phyloP scores from a whole-genome alignment of 177 flowering plant genomes.

The Tripterygium wilfordii region DNA sequence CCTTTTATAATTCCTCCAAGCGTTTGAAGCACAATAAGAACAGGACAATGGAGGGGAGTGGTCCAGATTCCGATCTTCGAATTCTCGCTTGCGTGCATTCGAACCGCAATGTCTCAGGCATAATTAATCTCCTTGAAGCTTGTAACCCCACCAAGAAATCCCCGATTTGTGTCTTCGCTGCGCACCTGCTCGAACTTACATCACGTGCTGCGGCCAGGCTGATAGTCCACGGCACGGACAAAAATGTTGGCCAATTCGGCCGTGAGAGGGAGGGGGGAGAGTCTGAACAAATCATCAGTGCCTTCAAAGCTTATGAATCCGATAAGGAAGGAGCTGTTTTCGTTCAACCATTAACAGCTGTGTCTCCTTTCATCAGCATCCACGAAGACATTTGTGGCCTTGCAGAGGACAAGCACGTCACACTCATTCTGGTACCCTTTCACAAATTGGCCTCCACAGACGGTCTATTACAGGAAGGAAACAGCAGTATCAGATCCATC shows the following conservation, averaged over 20 bases:
- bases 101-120: constrained; percentile 39
- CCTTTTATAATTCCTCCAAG: constrained; percentile 31
- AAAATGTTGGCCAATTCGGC: constrained; percentile 21
- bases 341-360: constrained; percentile 21
- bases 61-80: constrained; percentile 37
- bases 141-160: constrained; percentile 39
- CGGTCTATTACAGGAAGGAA: constrained; percentile 11
- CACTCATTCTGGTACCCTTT: constrained; percentile 26
- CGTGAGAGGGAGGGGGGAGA: constrained; percentile 9
- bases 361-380: constrained; percentile 34
- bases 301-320: constrained; percentile 13
- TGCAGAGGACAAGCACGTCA: constrained; percentile 27
- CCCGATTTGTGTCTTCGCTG: constrained; percentile 37
- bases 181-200: constrained; percentile 60
- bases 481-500: constrained; percentile 7
- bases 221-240: constrained; percentile 41
- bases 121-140: constrained; percentile 43
- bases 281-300: not conserved
- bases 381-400: constrained; percentile 30
- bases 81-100: constrained; percentile 47
- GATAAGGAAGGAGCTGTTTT: constrained; percentile 2
- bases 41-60: constrained; percentile 37
- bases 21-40: constrained; percentile 29
- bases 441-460: constrained; percentile 17
- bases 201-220: constrained; percentile 64